Conservation (phyloP, 192 early-diverging fungal genomes). For the Backusella tarrabulga region DNA sequence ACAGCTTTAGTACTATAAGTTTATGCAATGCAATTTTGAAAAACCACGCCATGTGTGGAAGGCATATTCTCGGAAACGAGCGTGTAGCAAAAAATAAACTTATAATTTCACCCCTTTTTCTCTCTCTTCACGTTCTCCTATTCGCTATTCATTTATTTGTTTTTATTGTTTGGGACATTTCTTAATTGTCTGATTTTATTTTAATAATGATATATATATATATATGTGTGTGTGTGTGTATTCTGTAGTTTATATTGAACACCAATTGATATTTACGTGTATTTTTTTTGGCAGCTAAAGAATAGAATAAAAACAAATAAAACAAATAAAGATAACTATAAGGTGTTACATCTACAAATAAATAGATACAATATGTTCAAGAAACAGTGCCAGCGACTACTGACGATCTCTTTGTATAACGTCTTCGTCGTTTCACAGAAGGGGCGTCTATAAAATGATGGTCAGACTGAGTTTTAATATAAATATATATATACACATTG, state of each 20-base stretch:
- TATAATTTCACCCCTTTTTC: background rate
- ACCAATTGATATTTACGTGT: background rate
- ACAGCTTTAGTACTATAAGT: background rate
- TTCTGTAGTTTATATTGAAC: background rate
- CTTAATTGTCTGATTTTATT: background rate
- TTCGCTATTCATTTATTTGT: background rate
- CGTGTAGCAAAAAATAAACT: background rate
- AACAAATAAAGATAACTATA: background rate
- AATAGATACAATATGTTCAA: constrained; percentile 8
- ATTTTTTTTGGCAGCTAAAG: background rate
- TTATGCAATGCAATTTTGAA: background rate
- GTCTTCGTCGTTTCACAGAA: constrained; percentile 7
- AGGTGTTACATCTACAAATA: constrained; percentile 2
- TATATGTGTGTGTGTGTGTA: background rate
- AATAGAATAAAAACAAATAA: background rate
- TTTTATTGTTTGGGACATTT: background rate
- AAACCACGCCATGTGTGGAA: constrained; percentile 6
- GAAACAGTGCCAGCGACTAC: background rate
- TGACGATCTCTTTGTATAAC: constrained; percentile 10
- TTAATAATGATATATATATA: background rate
- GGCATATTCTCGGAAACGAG: constrained; percentile 3
- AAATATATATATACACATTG: background rate
- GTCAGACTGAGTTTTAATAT: background rate
- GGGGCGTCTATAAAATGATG: background rate
- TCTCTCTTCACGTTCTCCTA: background rate